Conservation (phyloP, 352 stramenopile species). For the Ophiocytium majus region DNA sequence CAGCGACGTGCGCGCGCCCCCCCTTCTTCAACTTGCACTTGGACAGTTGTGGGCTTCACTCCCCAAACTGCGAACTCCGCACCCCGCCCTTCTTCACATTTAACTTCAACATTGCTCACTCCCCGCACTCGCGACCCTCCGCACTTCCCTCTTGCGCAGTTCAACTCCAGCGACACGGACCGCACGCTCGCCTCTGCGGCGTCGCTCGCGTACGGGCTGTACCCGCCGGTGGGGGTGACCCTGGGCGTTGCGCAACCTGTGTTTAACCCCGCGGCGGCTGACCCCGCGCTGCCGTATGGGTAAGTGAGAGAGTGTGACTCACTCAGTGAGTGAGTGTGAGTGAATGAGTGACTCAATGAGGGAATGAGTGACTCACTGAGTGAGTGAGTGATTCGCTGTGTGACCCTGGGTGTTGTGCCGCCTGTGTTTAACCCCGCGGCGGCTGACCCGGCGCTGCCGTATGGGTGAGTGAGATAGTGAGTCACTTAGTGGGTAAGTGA, state of each 20-base stretch:
- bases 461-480: too few relatives aligned
- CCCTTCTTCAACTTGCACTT: neutral
- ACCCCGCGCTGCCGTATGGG: neutral
- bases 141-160: neutral
- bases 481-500: too few relatives aligned
- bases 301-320: too few relatives aligned
- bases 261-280: neutral
- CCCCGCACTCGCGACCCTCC: neutral
- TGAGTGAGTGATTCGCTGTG: too few relatives aligned
- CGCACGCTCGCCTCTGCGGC: neutral
- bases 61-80: neutral
- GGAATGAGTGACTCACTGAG: too few relatives aligned
- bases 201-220: neutral
- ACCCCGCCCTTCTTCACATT: neutral
- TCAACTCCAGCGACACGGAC: slow-evolving; percentile 24
- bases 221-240: neutral
- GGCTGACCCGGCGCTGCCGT: too few relatives aligned
- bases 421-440: too few relatives aligned
- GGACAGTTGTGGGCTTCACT: neutral
- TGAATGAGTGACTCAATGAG: too few relatives aligned
- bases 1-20: too few relatives aligned
- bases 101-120: neutral
- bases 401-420: too few relatives aligned
- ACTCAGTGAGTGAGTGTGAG: too few relatives aligned
- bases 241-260: neutral